These are phyloP conservation scores for Singerocomus inundabilis DNA, from an alignment of 1,284 basidiomycete genomes.

Conservation along the genomic window DNA sequence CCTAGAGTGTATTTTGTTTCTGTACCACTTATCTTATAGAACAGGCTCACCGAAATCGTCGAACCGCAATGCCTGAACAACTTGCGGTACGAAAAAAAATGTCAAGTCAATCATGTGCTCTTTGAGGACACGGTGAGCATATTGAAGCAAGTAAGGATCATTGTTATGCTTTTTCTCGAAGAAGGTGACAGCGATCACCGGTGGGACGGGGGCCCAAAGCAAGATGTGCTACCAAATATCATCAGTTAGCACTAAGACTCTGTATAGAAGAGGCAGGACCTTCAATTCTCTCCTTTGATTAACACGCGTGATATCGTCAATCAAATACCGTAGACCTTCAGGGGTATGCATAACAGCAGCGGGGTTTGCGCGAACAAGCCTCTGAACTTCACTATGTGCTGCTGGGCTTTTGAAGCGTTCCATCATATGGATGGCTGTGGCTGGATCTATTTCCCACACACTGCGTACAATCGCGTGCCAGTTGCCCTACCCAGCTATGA, in stretches of 20 bases:
- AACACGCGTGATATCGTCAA: slow-evolving; percentile 69
- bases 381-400: slow-evolving; percentile 69
- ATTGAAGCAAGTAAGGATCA: slow-evolving; percentile 89
- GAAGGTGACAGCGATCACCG: slow-evolving; percentile 82
- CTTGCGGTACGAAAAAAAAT: slow-evolving; percentile 99
- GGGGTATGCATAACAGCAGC: slow-evolving; percentile 71
- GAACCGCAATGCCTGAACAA: slow-evolving; percentile 92
- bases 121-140: slow-evolving; percentile 93
- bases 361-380: slow-evolving; percentile 75
- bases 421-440: slow-evolving; percentile 79
- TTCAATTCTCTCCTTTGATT: slow-evolving; percentile 67
- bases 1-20: slow-evolving; percentile 44
- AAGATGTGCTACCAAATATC: slow-evolving; percentile 63
- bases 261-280: slow-evolving; percentile 39
- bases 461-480: slow-evolving; percentile 72
- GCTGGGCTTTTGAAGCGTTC: slow-evolving; percentile 78
- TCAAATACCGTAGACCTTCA: slow-evolving; percentile 77
- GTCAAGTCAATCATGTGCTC: slow-evolving; percentile 94
- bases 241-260: slow-evolving; percentile 15
- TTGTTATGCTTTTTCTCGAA: slow-evolving; percentile 84
- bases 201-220: slow-evolving; percentile 88
- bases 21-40: background rate
- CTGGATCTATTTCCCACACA: slow-evolving; percentile 84
- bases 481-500: slow-evolving; percentile 46
- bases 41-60: slow-evolving; percentile 73